Percentiles rank a stretch among this genome's conserved stretches.
Conservation (phyloP, 495 filamentous ascomycete species). For the Elasticomyces elasticus region DNA sequence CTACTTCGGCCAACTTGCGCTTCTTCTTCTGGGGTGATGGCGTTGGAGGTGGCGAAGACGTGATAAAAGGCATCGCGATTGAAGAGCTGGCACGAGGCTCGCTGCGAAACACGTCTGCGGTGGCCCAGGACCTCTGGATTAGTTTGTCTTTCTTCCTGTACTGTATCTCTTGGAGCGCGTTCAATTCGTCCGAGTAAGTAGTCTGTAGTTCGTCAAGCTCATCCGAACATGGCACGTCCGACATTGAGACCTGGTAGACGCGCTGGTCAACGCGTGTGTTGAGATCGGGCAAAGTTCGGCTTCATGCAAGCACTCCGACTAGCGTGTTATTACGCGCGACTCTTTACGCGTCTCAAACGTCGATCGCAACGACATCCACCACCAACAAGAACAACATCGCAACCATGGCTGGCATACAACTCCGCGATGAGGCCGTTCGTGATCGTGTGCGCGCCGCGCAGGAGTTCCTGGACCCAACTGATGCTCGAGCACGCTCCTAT, state of each 20-base stretch:
- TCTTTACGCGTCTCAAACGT: too few relatives aligned
- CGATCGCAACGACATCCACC: too few relatives aligned
- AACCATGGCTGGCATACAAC: conserved; percentile 59
- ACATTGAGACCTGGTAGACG: too few relatives aligned
- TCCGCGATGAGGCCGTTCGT: conserved; percentile 71
- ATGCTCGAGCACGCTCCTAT: conserved; percentile 58
- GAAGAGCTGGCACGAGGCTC: conserved; percentile 40
- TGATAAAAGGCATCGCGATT: conserved; percentile 51
- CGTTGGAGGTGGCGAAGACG: conserved; percentile 53
- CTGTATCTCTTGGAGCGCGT: conserved; percentile 8
- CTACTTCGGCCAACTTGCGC: conserved; percentile 13
- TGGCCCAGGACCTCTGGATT: conserved; percentile 52
- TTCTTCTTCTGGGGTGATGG: conserved; percentile 38
- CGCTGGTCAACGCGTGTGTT: too few relatives aligned
- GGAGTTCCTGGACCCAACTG: conserved; percentile 69
- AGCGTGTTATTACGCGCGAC: too few relatives aligned
- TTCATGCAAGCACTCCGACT: too few relatives aligned
- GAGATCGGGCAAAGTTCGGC: too few relatives aligned
- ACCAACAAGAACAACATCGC: background rate
- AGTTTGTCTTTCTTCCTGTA: conserved; percentile 48
- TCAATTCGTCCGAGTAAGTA: conserved; percentile 38
- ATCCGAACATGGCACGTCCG: too few relatives aligned
- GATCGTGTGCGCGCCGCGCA: conserved; percentile 70
- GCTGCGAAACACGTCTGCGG: conserved; percentile 53
- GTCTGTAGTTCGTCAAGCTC: too few relatives aligned